Base-by-base conservation (phyloP, 2,329 filamentous ascomycete species). In the Pezicula rhizophila region DNA sequence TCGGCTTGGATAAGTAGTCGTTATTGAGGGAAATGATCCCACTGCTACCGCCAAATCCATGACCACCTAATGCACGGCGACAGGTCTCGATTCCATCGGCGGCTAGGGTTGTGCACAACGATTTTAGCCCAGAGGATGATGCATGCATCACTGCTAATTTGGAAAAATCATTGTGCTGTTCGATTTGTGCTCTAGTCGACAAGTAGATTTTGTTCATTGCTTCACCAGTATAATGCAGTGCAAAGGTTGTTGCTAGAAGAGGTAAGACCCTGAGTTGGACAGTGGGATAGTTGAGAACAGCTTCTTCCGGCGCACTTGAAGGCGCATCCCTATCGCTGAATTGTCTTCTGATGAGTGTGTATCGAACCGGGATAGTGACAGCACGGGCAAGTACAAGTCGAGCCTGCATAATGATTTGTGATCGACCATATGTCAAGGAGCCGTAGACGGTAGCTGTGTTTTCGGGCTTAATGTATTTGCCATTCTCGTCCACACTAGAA, bases 1-100 rank as follows among this genome's bases (percentile, higher is more conserved):
- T 68, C 4, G 57, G 54, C 1, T 55, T 54, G 8, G 58, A 63
- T 3, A 59, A 60, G 1, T 59, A 48, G 17, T 57, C 52, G 23
- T 58, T 55, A 15, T 64, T 58, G 15, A 67, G 66, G 7, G 61
- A 58, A 10, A 57, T 59, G 8, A 68, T 52, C 3, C 65, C 65
- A 14, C 61, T 63, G 14, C 63, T 60, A n/a, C 54, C 57, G 37
- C 66, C 56, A 39, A 66, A 70, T 1, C 68, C 68, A 46, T 70
- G 66, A 2, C 67, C 67, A 34, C 68, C 68, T 46, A 67, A 68
- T 33, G 60, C 54, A 55, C 64, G 68, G 14, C 66, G 56, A 8
- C 61, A 60, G 25, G 67, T 65, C 48, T 69, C 68, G 2, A 65
- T 59, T 2, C 64, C 64, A 18, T 55, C 56, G 2, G 53, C 47